These are phyloP conservation scores for Periconia digitata DNA, from an alignment of 2,329 filamentous ascomycete species.

Conservation along the genomic window DNA sequence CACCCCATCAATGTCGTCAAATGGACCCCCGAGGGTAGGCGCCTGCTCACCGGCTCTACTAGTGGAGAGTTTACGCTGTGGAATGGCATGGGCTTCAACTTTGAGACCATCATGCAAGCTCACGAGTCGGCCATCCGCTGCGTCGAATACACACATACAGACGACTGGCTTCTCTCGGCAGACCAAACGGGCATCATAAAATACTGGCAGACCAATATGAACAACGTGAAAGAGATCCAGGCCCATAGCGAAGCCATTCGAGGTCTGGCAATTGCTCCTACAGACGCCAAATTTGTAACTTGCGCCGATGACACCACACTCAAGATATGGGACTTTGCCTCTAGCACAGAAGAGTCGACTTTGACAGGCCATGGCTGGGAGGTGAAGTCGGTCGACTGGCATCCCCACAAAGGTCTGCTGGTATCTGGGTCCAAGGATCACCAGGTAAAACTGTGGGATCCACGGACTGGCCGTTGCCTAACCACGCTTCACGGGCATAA, in stretches of 20 bases:
- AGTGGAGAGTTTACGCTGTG: slow-evolving; percentile 98
- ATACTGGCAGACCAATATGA: slow-evolving; percentile 99
- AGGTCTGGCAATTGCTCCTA: slow-evolving; percentile 90
- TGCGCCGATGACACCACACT: slow-evolving; percentile 91
- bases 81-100: slow-evolving; percentile 99
- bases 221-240: slow-evolving; percentile 93
- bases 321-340: slow-evolving; percentile 95
- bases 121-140: slow-evolving; percentile 86
- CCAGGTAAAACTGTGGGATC: slow-evolving; percentile 96
- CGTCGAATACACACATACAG: slow-evolving; percentile 86
- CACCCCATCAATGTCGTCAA: slow-evolving; percentile 95
- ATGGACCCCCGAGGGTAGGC: slow-evolving; percentile 94
- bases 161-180: slow-evolving; percentile 95
- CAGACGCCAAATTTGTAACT: slow-evolving; percentile 93
- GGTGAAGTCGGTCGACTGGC: slow-evolving; percentile 96
- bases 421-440: slow-evolving; percentile 98
- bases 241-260: slow-evolving; percentile 88
- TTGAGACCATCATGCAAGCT: slow-evolving; percentile 98
- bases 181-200: slow-evolving; percentile 95
- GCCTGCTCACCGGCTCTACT: slow-evolving; percentile 88
- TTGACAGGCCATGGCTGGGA: slow-evolving; percentile 97
- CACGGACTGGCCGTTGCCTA: slow-evolving; percentile 83
- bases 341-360: slow-evolving; percentile 77
- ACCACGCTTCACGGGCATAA: slow-evolving; percentile 97
- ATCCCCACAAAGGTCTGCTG: slow-evolving; percentile 88